Base-by-base conservation (phyloP, 331 rosid genomes). In the Acacia concinna region DNA sequence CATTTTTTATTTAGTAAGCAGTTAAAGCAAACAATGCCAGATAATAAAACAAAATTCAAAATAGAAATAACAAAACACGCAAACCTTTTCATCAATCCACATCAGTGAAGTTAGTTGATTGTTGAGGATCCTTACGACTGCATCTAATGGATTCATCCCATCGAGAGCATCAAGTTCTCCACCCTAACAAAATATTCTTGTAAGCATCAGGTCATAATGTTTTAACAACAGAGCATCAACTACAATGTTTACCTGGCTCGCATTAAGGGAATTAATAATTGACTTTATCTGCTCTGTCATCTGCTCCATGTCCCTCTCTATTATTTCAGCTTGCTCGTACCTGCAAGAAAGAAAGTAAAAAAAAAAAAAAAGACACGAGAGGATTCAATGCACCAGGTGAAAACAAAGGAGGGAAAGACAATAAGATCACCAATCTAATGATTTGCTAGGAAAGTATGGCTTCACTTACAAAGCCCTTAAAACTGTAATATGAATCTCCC, bases 81-180 rank as follows among this genome's bases (percentile, higher is more conserved):
- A 84, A 79, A 95, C 99, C 99, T 93, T 95, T 84, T 95, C 99
- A 82, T 95, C 99, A 68, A 93, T 93, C 99, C 99, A 95, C 97
- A 95, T 84, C 59, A 95, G 86, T 68, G 97, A 93, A 78, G 97
- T 93, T 27, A 95, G 90, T 80, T 95, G 99, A 85, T 95, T 95
- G 89, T 95, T 95, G 64, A 95, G 85, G 60, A 95, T 93, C 78
- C 90, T 87, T 65, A 95, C 97, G 3, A 95, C 99, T 64, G 89
- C 94, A 85, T 95, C 99, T 78, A 95, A 66, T n/a, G 99, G 99
- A 78, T 87, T 80, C 87, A 87, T 86, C 71, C 94, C 97, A 80
- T 95, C 97, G 14, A 75, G 81, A 41, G 86, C 79, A 35, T 90
- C 96, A 74, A 91, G 83, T 64, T 95, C 99, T 84, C 99, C 99